Conservation (phyloP, 1,284 basidiomycete genomes). For the Cryptococcus sp. region DNA sequence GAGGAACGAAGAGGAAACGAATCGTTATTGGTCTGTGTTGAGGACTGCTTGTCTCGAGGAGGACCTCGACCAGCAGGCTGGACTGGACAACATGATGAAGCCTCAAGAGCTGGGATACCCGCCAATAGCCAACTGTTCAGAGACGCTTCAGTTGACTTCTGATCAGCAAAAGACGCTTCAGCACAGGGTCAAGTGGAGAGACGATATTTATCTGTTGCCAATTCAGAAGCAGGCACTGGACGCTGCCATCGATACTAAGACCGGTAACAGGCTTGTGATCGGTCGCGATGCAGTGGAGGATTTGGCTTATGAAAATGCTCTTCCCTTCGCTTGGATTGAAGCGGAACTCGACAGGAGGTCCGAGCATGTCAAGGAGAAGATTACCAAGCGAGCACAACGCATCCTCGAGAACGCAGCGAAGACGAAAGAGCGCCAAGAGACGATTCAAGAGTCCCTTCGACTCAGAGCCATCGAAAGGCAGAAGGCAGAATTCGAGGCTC, state of each 20-base stretch:
- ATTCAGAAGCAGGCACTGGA: conserved; percentile 36
- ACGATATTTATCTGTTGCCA: conserved; percentile 22
- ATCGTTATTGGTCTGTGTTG: conserved; percentile 26
- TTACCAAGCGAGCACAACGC: conserved; percentile 4
- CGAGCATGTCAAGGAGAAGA: conserved; percentile 8
- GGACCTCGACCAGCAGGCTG: conserved; percentile 9
- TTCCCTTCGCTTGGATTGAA: conserved; percentile 24
- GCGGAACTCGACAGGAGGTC: conserved; percentile 17
- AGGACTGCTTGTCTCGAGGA: conserved; percentile 21
- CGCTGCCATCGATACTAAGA: conserved; percentile 20
- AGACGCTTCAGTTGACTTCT: conserved; percentile 20
- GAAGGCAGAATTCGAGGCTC: conserved; percentile 23
- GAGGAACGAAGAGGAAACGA: conserved; percentile 18
- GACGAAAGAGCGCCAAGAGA: conserved; percentile 13
- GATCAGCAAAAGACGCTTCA: conserved; percentile 26
- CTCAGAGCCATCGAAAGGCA: conserved; percentile 34
- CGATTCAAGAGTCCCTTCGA: conserved; percentile 17
- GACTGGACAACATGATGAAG: background rate
- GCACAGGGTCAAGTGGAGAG: conserved; percentile 28
- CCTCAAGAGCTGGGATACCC: conserved; percentile 11
- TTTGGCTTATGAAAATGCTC: conserved; percentile 38
- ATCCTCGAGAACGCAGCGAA: conserved; percentile 4
- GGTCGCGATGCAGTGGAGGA: conserved; percentile 22
- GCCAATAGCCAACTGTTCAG: conserved; percentile 14
- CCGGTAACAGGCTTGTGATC: conserved; percentile 14